Base-by-base conservation (phyloP, 108 stramenopile species). In the Nitzschia putrida region DNA sequence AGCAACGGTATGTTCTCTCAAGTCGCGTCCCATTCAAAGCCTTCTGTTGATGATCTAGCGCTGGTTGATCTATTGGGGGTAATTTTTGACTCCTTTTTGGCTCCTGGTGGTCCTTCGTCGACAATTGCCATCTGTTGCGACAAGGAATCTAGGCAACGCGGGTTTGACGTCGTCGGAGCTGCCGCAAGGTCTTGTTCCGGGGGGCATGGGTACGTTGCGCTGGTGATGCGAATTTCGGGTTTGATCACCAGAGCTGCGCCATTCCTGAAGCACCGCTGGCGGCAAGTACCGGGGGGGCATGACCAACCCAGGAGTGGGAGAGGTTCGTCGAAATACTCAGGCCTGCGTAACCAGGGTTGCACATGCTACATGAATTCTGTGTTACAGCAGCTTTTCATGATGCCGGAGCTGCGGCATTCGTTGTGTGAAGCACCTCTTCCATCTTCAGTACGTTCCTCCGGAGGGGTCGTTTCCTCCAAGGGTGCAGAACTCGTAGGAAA, bases 341-440 rank as follows among this genome's bases (percentile, higher is more conserved):
- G 89, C 10, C 82, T 99, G 21, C 88, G 89, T 57, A 99, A 99
- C 69, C 96, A 97, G 72, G 98, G 98, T 26, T 97, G 96, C 79
- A 99, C 98, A 0, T 99, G 98, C 85, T 99, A 99, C 88, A 96
- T 99, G 96, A 99, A 99, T 71, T 93, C 94, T 0, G 78, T 96
- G 5, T 82, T 99, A 10, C 98, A 99, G 71, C 94, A 95, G 74
- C 76, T 98, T 52, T 98, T 97, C 71, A 96, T 98, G 97, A 93
- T 97, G 83, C 90, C 94, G 0, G 88, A 86, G 26, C 69, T 96
- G n/a, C 85, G 94, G 3, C 81, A 93, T 22, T 85, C 63, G 1
- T 52, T 96, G 61, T 95, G 91, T 56, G 76, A 85, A 44, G 95
- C 92, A 16, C 79, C 87, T 25, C 26, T 92, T 21, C 91, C 94